phyloP scores from a whole-genome alignment of 345 rosid genomes.

The Barbarea vulgaris region DNA sequence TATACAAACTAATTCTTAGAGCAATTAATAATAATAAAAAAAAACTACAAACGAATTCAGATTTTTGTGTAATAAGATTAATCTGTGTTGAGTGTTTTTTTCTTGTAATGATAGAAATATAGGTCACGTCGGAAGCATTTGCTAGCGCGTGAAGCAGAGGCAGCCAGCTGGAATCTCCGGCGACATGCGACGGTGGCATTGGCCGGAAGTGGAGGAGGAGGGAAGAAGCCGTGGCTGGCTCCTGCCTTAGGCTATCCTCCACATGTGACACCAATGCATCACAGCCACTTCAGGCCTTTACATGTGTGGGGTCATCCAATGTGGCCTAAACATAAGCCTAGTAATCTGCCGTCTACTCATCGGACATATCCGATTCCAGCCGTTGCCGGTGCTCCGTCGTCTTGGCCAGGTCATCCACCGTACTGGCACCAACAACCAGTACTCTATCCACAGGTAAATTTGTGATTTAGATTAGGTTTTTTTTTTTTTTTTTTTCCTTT shows the following conservation, averaged over 20 bases:
- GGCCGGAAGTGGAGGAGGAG: slow-evolving; percentile 45
- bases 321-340: slow-evolving; percentile 72
- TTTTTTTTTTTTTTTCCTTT: no score
- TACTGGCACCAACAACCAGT: slow-evolving; percentile 72
- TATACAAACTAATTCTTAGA: no score
- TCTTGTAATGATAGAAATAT: slow-evolving; percentile 61
- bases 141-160: slow-evolving; percentile 82
- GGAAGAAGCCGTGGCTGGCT: slow-evolving; percentile 56
- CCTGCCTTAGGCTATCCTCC: slow-evolving; percentile 84
- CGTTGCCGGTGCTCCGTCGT: slow-evolving; percentile 45
- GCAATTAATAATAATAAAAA: no score
- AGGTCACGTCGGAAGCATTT: slow-evolving; percentile 85
- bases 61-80: neutral
- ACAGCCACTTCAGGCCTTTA: slow-evolving; percentile 64
- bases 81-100: neutral
- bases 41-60: neutral
- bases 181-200: slow-evolving; percentile 61
- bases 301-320: slow-evolving; percentile 97
- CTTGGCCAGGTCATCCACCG: slow-evolving; percentile 50
- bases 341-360: slow-evolving; percentile 45
- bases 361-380: slow-evolving; percentile 38
- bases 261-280: slow-evolving; percentile 47
- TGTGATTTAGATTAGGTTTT: neutral
- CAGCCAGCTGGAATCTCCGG: slow-evolving; percentile 75
- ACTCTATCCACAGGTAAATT: slow-evolving; percentile 37